Base-by-base conservation (phyloP, 768 basidiomycete genomes). In the Mycena capillaripes region DNA sequence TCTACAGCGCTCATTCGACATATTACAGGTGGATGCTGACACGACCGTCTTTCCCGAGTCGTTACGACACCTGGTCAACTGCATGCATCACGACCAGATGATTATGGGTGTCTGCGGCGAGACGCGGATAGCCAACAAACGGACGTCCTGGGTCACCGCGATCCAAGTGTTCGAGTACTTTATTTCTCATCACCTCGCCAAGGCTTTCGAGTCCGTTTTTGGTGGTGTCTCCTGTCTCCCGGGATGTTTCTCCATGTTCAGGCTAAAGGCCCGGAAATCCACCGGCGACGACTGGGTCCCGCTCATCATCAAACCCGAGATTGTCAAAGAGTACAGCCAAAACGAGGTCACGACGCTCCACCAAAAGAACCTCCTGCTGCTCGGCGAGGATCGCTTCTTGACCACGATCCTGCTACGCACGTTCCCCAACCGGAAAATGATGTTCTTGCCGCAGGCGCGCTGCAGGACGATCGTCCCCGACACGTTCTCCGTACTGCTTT, bases 231-330 rank as follows among this genome's bases (percentile, higher is more conserved):
- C 98, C 16, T 99, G 98, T 86, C 86, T 99, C 32, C 98, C 98
- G 0, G 98, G 98, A n/a, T 99, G 98, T 83, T 99, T 99, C 86
- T 98, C 97, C 62, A 99, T 99, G 97, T 99, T 99, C 84, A 89
- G 98, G 62, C 87, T 99, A 79, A 99, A 99, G 82, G 97, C 97
- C 10, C 90, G 98, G 64, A 96, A 93, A 78, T 81, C 89, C 21
- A 88, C 88, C 25, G 97, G 97, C 62, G 95, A 97, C 72, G 98
- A 99, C 78, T 99, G 98, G 98, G 89, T 99, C 27, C 98, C 98
- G 6, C 90, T 99, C 72, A 95, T 99, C 79, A 91, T 95, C 81
- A 98, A 98, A 79, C 97, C 97, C 21, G 96, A 98, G 82, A 98
- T 99, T 71, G 95, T 98, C 71, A 94, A 95, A 78, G 96, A 99